These are phyloP conservation scores for Penicillium pancosmium DNA, from an alignment of 495 filamentous ascomycete species.

Conservation along the genomic window DNA sequence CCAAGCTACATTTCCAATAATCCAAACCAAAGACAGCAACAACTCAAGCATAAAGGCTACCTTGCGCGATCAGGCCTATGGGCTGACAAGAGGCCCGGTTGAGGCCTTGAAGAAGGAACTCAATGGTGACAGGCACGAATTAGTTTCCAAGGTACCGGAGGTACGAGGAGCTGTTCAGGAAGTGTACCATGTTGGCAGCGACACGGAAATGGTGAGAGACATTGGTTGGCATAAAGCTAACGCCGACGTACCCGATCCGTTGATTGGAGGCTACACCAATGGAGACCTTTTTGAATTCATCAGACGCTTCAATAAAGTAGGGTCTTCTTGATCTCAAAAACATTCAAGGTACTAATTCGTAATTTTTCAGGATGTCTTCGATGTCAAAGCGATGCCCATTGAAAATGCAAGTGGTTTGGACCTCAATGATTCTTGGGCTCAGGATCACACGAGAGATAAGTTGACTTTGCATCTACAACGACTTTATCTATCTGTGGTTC, in stretches of 20 bases:
- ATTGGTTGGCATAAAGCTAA: slow-evolving; percentile 70
- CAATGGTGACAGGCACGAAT: slow-evolving; percentile 8
- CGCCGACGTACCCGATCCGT: slow-evolving; percentile 58
- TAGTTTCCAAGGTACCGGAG: slow-evolving; percentile 2
- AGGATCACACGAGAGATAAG: slow-evolving; percentile 80
- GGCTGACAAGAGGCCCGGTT: neutral
- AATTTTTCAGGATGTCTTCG: slow-evolving; percentile 67
- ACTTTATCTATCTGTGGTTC: slow-evolving; percentile 76
- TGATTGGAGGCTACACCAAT: slow-evolving; percentile 70
- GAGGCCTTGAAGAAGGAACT: slow-evolving; percentile 7
- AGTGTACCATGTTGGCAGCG: slow-evolving; percentile 7
- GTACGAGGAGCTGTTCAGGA: slow-evolving; percentile 6
- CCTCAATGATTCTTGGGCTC: slow-evolving; percentile 74
- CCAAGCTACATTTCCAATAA: no score
- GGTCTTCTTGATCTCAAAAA: slow-evolving; percentile 2
- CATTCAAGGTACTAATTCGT: slow-evolving; percentile 1
- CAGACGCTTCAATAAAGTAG: slow-evolving; percentile 75
- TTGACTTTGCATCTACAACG: slow-evolving; percentile 69
- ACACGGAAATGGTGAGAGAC: slow-evolving; percentile 57
- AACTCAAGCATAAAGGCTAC: no score
- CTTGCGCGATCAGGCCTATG: slow-evolving; percentile 4
- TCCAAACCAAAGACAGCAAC: no score
- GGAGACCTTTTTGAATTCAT: slow-evolving; percentile 75
- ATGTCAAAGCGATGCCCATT: slow-evolving; percentile 63
- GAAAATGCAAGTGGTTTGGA: slow-evolving; percentile 61